Evolutionary conservation across 306 rosid species (phyloP).

Genomic region (Prunus armeniaca): DNA sequence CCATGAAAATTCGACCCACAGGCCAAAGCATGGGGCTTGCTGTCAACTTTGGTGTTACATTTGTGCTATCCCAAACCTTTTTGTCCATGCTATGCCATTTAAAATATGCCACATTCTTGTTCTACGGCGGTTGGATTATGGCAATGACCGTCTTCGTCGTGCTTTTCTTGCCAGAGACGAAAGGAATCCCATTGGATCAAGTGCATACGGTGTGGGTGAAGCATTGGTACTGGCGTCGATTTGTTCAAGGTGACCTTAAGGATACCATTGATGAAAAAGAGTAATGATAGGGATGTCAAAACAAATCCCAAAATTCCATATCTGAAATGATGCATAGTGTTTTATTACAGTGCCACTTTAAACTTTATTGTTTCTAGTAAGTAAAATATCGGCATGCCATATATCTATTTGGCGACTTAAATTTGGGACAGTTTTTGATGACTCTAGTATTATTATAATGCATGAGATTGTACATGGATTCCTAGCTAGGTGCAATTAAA

Average conservation of each 20-base stretch:
- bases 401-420: not conserved
- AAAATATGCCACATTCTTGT: slow-evolving; percentile 62
- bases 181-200: slow-evolving; percentile 57
- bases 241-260: slow-evolving; percentile 15
- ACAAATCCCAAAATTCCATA: not conserved
- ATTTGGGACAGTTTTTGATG: not conserved
- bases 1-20: slow-evolving; percentile 50
- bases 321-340: not conserved
- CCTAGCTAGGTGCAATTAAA: not conserved
- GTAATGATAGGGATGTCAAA: not conserved
- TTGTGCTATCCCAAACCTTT: slow-evolving; percentile 59
- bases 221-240: slow-evolving; percentile 73
- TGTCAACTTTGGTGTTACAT: slow-evolving; percentile 39
- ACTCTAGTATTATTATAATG: not conserved
- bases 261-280: not conserved
- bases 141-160: slow-evolving; percentile 53
- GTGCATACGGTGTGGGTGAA: slow-evolving; percentile 54
- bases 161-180: slow-evolving; percentile 72
- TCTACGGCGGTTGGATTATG: slow-evolving; percentile 55
- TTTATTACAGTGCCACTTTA: not conserved
- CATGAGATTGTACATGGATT: not conserved
- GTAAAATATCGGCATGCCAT: not conserved
- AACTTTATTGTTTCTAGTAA: not conserved
- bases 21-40: slow-evolving; percentile 64
- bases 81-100: slow-evolving; percentile 69